Percentiles rank a stretch among this genome's conserved stretches.
These are phyloP conservation scores for Talaromyces sp. DNA, from an alignment of 2,329 filamentous ascomycete genomes.

Conservation along the genomic window DNA sequence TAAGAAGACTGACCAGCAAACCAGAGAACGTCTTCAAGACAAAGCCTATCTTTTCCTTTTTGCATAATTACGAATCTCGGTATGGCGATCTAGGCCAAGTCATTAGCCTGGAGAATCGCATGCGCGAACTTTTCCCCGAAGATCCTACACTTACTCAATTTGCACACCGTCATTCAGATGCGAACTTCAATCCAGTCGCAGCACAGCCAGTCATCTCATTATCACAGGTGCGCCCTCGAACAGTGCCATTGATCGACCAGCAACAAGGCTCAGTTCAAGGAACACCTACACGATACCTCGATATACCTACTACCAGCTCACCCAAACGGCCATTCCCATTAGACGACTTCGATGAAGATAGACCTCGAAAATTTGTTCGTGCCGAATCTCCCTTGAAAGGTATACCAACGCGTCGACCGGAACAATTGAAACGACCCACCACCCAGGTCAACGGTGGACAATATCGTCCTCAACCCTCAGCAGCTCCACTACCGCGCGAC, in stretches of 20 bases:
- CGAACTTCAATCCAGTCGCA: constrained; percentile 75
- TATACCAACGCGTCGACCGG: constrained; percentile 77
- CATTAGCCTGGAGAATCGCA: constrained; percentile 82
- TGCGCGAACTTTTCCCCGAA: constrained; percentile 88
- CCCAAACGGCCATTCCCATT: constrained; percentile 57
- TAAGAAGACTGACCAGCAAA: constrained; percentile 75
- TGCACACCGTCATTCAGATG: constrained; percentile 67
- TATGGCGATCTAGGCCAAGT: constrained; percentile 92
- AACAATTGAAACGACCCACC: constrained; percentile 61
- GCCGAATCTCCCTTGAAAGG: constrained; percentile 93
- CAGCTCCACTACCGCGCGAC: constrained; percentile 69
- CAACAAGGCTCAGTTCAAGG: constrained; percentile 28
- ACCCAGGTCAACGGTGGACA: constrained; percentile 24
- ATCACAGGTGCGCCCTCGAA: constrained; percentile 68
- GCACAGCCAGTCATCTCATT: constrained; percentile 83
- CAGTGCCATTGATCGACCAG: constrained; percentile 31
- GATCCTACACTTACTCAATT: constrained; percentile 76
- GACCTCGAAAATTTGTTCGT: constrained; percentile 80
- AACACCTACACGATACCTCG: constrained; percentile 36
- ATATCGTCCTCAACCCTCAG: constrained; percentile 52
- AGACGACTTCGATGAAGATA: constrained; percentile 70
- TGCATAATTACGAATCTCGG: constrained; percentile 91
- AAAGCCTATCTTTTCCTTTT: constrained; percentile 82
- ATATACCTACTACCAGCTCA: constrained; percentile 38
- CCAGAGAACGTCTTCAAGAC: constrained; percentile 70